Evolutionary conservation across 2,329 filamentous ascomycete species (phyloP), one percentile per base, ranked within the genome.

Genomic region (Blastomyces silverae): DNA sequence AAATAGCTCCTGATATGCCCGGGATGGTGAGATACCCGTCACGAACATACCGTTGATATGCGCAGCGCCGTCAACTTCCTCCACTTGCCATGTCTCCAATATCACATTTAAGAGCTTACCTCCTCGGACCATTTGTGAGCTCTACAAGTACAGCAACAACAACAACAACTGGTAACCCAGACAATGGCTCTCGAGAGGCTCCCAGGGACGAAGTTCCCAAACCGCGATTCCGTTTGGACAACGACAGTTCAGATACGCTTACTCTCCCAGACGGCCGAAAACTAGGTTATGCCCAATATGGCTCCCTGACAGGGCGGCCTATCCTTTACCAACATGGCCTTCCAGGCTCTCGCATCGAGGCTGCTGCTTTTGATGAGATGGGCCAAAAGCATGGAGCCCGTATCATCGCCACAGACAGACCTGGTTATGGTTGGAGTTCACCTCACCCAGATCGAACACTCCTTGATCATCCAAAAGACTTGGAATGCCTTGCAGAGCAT

Each of bases 251-350:
- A 0, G 62, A 68, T 25, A 76, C 69, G 17, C 55, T 76, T 13
- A 70, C 64, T 0, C 74, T 78, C 2, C 67, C 74, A 0, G 73
- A 76, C 61, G 75, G 75, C 8, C 74, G 76, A 17, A 75, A 71
- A 63, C 68, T 78, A 1, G 73, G 75, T 5, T 77, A 76, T 67
- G 78, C 79, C 20, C 69, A 77, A 53, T 81, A 80, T 68, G 80
- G 80, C 44, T 69, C 64, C 3, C 66, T 67, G 7, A 70, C 63
- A 6, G 75, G 72, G 13, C 66, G 65, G 4, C 71, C 76, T 0
- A 66, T 81, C 42, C 71, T 82, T 59, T 80, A 76, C 68, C 73
- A 79, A 60, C 79, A 82, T 64, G 77, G 79, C 50, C 76, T 75
- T 56, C 78, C 78, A 5, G 76, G 74, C 20, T 80, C 76, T 13